A percentile compares a stretch with the other conserved stretches of the same genome.
Evolutionary conservation across 2,329 filamentous ascomycete species (phyloP).

Genomic region (Neurospora sp.): DNA sequence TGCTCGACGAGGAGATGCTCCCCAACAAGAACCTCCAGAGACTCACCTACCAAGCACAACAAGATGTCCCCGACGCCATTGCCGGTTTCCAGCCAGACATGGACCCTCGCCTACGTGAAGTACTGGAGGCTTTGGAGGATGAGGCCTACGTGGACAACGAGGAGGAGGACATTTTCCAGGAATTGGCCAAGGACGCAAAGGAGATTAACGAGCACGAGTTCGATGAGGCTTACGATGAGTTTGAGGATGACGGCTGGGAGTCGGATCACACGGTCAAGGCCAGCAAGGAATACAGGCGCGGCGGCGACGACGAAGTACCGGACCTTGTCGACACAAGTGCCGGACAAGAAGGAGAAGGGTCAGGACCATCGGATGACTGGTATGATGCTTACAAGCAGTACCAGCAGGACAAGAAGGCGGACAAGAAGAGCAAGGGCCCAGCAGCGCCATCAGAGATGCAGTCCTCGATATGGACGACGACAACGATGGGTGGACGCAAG

Average conservation of each 20-base stretch:
- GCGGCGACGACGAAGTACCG: slow-evolving; percentile 32
- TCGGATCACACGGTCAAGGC: slow-evolving; percentile 85
- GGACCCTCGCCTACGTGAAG: slow-evolving; percentile 86
- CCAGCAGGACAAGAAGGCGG: slow-evolving; percentile 64
- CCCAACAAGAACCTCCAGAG: slow-evolving; percentile 71
- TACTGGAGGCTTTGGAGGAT: slow-evolving; percentile 87
- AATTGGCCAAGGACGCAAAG: slow-evolving; percentile 34
- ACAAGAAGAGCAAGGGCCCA: slow-evolving; percentile 30
- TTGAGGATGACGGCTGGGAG: slow-evolving; percentile 77
- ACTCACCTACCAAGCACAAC: slow-evolving; percentile 81
- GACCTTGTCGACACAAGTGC: slow-evolving; percentile 38
- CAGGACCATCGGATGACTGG: slow-evolving; percentile 63
- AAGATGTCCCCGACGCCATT: slow-evolving; percentile 83
- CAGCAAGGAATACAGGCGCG: slow-evolving; percentile 40
- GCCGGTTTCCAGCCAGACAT: slow-evolving; percentile 95
- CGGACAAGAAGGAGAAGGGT: slow-evolving; percentile 43
- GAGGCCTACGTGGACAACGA: slow-evolving; percentile 85
- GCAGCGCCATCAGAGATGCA: slow-evolving; percentile 54
- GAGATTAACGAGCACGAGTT: slow-evolving; percentile 63
- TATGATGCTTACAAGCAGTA: slow-evolving; percentile 89
- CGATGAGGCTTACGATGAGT: slow-evolving; percentile 51
- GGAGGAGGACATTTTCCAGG: slow-evolving; percentile 67
- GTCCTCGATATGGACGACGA: slow-evolving; percentile 64
- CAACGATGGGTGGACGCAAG: slow-evolving; percentile 66
- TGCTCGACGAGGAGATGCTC: slow-evolving; percentile 66